These are phyloP conservation scores for Raphidocelis subcapitata DNA, from an alignment of 139 green algal genomes.

Conservation along the genomic window DNA sequence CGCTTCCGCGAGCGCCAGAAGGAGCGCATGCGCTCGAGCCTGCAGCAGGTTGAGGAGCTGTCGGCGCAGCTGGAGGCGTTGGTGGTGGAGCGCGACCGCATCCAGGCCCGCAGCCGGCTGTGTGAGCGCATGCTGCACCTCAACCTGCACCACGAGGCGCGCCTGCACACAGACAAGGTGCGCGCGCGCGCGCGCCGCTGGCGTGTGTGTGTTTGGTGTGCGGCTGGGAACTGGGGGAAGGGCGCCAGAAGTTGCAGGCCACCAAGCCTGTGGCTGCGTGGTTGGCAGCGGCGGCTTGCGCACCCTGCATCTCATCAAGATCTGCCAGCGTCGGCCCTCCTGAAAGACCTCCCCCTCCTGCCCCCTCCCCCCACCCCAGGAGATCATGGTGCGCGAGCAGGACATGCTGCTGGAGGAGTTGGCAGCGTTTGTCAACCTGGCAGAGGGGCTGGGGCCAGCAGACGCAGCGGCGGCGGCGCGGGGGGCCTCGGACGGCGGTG, in stretches of 20 bases:
- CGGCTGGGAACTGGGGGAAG: not conserved
- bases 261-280: no score
- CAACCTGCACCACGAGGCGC: slow-evolving; percentile 26
- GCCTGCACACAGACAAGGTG: slow-evolving; percentile 29
- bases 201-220: no score
- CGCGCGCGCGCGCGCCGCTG: no score
- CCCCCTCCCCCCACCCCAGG: not conserved
- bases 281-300: no score
- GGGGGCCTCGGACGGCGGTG: no score
- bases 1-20: slow-evolving; percentile 31
- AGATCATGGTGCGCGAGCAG: slow-evolving; percentile 38
- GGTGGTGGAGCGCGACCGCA: slow-evolving; percentile 6
- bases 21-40: slow-evolving; percentile 24
- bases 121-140: slow-evolving; percentile 25
- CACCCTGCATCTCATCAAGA: no score
- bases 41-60: slow-evolving; percentile 21
- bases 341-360: no score
- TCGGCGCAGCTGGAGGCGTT: not conserved
- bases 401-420: slow-evolving; percentile 32
- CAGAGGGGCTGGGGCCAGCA: not conserved
- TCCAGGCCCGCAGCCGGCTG: slow-evolving; percentile 15
- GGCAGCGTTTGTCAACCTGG: slow-evolving; percentile 15
- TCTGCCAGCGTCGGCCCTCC: no score
- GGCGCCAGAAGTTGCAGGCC: no score
- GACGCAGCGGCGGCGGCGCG: no score